Base-by-base conservation (phyloP, 164 flowering plant genomes). In the Berberis thunbergii region DNA sequence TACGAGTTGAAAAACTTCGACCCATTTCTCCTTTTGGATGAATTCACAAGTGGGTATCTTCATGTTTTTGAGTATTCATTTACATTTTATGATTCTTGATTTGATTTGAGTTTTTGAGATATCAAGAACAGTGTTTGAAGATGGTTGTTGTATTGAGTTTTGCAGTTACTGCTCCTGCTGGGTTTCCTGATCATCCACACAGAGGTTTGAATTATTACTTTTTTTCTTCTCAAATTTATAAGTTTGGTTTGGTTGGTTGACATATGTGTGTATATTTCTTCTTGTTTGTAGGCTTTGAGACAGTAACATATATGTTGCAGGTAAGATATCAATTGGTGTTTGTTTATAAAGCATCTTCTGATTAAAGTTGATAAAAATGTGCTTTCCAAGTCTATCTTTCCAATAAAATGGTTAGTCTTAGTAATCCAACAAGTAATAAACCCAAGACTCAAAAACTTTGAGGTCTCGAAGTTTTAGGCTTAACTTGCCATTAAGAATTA, bases 141-240 rank as follows among this genome's bases (percentile, higher is more conserved):
- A 10, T 13, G 3, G 1, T 52, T 41, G 39, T 52, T 41, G 61
- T 48, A 40, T 48, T 64, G 64, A 41, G 38, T 70, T 39, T 72
- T 82, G 75, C 87, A 92, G 98, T 89, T 54, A 63, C 92, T 42
- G 79, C 91, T 48, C 97, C 97, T 10, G 90, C 94, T 77, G 97
- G 97, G 63, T 88, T 88, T 70, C 96, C 96, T 43, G 98, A 89
- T 66, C 98, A 92, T 77, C 96, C 96, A 3, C 98, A 92, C 70
- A 81, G 96, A 87, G 96, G 98, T 90, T 65, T 4, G 38, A 13
- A 55, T 64, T 45, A 3, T 63, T 43, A 8, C 42, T 38, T 10
- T 39, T 6, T 2, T 26, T 61, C 10, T 61, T 5, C 8, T n/a
- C 6, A 2, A 8, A 26, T 49, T 11, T 41, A 9, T 48, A 12